Evolutionary conservation across 1,284 basidiomycete species (phyloP), one percentile per base, ranked within the genome.

Genomic region (Sparassis latifolia): DNA sequence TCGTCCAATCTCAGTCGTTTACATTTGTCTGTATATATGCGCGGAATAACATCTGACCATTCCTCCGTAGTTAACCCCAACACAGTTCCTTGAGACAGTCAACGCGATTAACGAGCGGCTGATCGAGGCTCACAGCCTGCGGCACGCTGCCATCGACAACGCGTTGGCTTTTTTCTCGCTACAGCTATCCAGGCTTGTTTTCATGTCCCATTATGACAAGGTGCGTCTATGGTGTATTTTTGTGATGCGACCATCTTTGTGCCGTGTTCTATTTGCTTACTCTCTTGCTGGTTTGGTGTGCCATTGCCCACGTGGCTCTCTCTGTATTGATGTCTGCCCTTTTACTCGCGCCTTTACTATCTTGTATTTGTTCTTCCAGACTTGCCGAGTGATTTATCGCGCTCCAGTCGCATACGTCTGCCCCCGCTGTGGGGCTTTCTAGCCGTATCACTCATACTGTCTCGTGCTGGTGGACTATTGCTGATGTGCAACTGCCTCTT

Each of bases 1-100:
- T 42, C 40, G 33, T 9, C 9, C 2, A 42, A 7, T 3, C 3
- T 10, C 5, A 1, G 37, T 10, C 4, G 10, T 20, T 20, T 20
- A 20, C 20, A 20, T 20, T 20, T n/a, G 41, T 41, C 5, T 45
- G 37, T 29, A 37, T 46, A 10, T 7, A 12, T 35, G 35, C 20
- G 29, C 10, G 10, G 27, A 49, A 41, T 49, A 35, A 40, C 47
- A 20, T 20, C 49, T 38, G 51, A 41, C 37, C 20, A n/a, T 42
- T 42, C 27, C 5, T 40, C 2, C 30, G 45, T 56, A 90, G 86
- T 80, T 92, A 64, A 88, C 86, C 28, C 86, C 88, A 37, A 90
- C 87, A 1, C 84, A 89, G 58, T 91, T 91, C 62, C 74, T 89
- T 45, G 86, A 91, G 67, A 85, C 85, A n/a, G 82, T 92, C 61